These are phyloP conservation scores for Xerocomellus amylosporus DNA, from an alignment of 768 basidiomycete genomes.

Conservation along the genomic window DNA sequence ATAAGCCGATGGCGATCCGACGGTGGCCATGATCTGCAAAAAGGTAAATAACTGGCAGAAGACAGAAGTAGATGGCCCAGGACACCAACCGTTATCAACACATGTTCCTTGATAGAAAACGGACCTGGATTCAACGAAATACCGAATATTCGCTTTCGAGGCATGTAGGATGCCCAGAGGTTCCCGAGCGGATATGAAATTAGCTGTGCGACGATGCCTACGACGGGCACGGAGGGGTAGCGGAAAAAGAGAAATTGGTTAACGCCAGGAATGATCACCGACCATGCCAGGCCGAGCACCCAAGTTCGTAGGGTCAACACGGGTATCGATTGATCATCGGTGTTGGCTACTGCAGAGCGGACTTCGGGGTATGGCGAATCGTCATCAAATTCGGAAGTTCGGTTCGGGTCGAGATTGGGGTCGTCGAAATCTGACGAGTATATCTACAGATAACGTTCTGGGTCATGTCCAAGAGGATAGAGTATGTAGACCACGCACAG, in stretches of 20 bases:
- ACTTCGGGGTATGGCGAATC: conserved; percentile 76
- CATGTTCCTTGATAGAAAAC: conserved; percentile 77
- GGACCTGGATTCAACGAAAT: conserved; percentile 69
- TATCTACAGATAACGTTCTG: background rate
- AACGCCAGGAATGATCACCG: conserved; percentile 60
- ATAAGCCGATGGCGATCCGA: conserved; percentile 61
- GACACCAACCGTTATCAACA: conserved; percentile 52
- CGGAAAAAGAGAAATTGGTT: conserved; percentile 82
- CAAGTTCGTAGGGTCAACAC: conserved; percentile 65
- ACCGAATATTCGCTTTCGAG: conserved; percentile 56
- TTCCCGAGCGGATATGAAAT: conserved; percentile 68
- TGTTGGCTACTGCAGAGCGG: conserved; percentile 65
- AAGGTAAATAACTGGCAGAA: conserved; percentile 21
- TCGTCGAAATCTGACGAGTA: conserved; percentile 18
- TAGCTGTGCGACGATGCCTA: conserved; percentile 67
- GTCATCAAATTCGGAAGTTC: conserved; percentile 40
- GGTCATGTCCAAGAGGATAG: background rate
- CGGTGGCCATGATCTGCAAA: conserved; percentile 50
- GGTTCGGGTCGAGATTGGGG: conserved; percentile 25
- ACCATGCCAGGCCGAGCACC: conserved; percentile 69
- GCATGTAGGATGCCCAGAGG: conserved; percentile 51
- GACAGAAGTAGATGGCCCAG: conserved; percentile 27
- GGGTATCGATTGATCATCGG: conserved; percentile 64
- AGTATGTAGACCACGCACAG: conserved; percentile 16
- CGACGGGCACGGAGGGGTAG: conserved; percentile 62